Evolutionary conservation across 225 moss, liverwort and hornwort species (phyloP).

Genomic region (Sphagnum tenellum): DNA sequence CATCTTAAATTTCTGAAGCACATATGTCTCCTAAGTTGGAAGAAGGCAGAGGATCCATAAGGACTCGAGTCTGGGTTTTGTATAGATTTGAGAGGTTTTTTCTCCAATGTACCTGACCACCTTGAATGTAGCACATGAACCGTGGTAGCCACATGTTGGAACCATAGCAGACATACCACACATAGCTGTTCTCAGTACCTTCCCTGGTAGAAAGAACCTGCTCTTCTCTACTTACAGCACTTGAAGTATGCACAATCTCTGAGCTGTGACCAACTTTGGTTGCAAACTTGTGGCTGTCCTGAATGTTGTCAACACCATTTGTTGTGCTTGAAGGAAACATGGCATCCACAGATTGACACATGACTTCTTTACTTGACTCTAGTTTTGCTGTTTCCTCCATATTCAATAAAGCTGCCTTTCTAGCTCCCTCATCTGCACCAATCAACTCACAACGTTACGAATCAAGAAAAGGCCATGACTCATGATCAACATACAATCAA

Average conservation of each 20-base stretch:
- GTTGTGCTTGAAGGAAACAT: not conserved
- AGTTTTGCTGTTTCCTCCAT: too few species aligned
- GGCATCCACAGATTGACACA: too few species aligned
- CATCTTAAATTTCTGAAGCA: too few species aligned
- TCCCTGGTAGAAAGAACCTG: slow-evolving; percentile 10
- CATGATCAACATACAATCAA: too few species aligned
- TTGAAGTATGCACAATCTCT: not conserved
- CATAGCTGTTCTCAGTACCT: slow-evolving; percentile 19
- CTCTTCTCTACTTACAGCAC: slow-evolving; percentile 6
- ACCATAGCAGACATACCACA: slow-evolving; percentile 82
- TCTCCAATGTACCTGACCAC: slow-evolving; percentile 48
- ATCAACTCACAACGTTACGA: not conserved
- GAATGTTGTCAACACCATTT: not conserved
- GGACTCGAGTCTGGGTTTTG: too few species aligned
- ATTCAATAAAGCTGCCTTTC: too few species aligned
- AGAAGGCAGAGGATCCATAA: too few species aligned
- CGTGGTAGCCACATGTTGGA: slow-evolving; percentile 60
- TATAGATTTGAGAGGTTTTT: too few species aligned
- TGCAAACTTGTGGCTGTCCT: too few species aligned
- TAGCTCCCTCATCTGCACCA: slow-evolving; percentile 9
- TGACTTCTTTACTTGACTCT: too few species aligned
- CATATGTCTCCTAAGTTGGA: too few species aligned
- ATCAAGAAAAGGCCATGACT: too few species aligned
- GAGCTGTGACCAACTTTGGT: not conserved
- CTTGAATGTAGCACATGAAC: slow-evolving; percentile 87